A percentile compares a stretch with the other conserved stretches of the same genome.
Evolutionary conservation across 2,329 filamentous ascomycete species (phyloP).

Genomic region (Clarireedia sp.): DNA sequence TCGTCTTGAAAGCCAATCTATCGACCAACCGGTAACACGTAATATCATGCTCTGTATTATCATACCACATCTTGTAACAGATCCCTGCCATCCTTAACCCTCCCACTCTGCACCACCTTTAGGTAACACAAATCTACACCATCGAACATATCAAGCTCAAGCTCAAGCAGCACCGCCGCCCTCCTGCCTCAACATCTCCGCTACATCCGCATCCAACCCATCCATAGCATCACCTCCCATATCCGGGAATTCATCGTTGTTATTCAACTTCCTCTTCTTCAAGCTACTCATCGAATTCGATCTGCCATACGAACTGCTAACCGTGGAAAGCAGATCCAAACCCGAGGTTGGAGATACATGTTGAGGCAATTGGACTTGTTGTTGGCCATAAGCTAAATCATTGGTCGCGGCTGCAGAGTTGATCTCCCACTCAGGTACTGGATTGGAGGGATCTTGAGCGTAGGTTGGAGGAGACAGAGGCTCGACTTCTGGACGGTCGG

Average conservation of each 20-base stretch:
- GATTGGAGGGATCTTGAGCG: conserved; percentile 33
- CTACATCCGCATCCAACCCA: conserved; percentile 54
- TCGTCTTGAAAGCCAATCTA: too few species aligned
- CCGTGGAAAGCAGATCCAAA: conserved; percentile 32
- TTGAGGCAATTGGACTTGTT: conserved; percentile 8
- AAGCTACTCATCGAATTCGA: conserved; percentile 25
- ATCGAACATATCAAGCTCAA: too few species aligned
- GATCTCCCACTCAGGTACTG: conserved; percentile 30
- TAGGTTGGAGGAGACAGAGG: conserved; percentile 74
- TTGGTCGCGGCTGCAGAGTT: conserved; percentile 28
- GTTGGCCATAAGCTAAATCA: conserved; percentile 6
- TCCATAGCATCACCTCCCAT: conserved; percentile 42
- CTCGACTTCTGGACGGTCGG: conserved; percentile 73
- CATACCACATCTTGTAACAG: too few species aligned
- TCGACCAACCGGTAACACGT: too few species aligned
- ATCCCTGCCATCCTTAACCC: too few species aligned
- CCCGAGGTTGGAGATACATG: conserved; percentile 23
- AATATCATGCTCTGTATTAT: too few species aligned
- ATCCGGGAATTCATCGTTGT: conserved; percentile 39
- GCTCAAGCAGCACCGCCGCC: conserved; percentile 6
- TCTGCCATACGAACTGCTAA: conserved; percentile 29
- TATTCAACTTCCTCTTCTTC: conserved; percentile 41
- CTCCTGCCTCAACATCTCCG: conserved; percentile 42
- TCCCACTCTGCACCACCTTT: too few species aligned
- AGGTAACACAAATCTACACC: too few species aligned